Conservation (phyloP, 371 early-diverging fungal species). For the Mortierella sp. region DNA sequence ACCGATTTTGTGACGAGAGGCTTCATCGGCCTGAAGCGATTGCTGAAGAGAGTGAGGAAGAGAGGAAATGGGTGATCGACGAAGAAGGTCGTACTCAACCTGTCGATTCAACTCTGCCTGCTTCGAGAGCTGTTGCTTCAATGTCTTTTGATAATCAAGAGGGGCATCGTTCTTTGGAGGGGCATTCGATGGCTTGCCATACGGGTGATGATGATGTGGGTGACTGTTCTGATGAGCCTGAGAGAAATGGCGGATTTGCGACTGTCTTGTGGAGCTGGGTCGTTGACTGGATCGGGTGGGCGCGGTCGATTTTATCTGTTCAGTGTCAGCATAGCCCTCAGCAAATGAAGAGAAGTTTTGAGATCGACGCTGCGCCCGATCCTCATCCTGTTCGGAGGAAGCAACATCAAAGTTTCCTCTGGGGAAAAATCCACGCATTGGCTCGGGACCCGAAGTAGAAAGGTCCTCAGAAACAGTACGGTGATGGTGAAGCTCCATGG, state of each 20-base stretch:
- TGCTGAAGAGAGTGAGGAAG: constrained; percentile 49
- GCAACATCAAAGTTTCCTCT: constrained; percentile 23
- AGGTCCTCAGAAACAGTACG: constrained; percentile 31
- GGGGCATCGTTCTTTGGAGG: constrained; percentile 42
- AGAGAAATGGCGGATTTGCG: constrained; percentile 48
- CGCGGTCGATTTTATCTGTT: constrained; percentile 18
- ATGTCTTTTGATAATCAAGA: constrained; percentile 42
- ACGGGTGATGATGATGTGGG: constrained; percentile 47
- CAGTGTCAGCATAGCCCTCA: constrained; percentile 46
- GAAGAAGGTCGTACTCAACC: constrained; percentile 45
- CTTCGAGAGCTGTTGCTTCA: constrained; percentile 50
- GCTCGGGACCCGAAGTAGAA: constrained; percentile 36
- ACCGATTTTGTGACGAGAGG: neutral
- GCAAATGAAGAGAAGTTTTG: constrained; percentile 33
- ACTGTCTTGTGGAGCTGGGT: constrained; percentile 44
- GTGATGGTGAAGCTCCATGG: constrained; percentile 46
- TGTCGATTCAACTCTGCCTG: constrained; percentile 49
- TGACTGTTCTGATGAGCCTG: constrained; percentile 50
- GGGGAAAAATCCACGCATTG: constrained; percentile 38
- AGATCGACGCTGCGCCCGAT: constrained; percentile 20
- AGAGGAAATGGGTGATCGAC: constrained; percentile 48
- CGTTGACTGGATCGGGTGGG: constrained; percentile 30
- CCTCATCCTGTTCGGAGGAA: constrained; percentile 25
- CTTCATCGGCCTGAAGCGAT: constrained; percentile 30
- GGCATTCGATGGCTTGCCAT: constrained; percentile 45